These are phyloP conservation scores for Penicillium desertorum DNA, from an alignment of 495 filamentous ascomycete genomes.

Conservation along the genomic window DNA sequence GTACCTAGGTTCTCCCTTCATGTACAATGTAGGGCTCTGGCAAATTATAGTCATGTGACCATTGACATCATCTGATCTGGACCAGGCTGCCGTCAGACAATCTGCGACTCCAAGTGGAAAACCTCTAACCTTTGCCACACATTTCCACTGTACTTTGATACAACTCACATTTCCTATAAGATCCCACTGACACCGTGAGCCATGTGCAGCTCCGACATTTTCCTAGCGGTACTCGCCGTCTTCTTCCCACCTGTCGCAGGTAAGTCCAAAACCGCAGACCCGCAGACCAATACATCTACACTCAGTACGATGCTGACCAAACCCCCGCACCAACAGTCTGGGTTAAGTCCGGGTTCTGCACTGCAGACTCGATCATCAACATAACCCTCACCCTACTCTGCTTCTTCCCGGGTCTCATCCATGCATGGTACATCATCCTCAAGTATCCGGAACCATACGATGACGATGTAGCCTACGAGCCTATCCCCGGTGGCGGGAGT, in stretches of 20 bases:
- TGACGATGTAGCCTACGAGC: constrained; percentile 61
- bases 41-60: constrained; percentile 1
- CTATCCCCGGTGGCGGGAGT: constrained; percentile 54
- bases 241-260: constrained; percentile 93
- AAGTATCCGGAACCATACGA: constrained; percentile 72
- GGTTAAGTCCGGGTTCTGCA: constrained; percentile 94
- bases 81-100: constrained; percentile 7
- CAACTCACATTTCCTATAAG: constrained; percentile 6
- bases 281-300: constrained; percentile 1
- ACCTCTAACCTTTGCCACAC: not conserved
- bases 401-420: constrained; percentile 86
- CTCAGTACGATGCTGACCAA: constrained; percentile 10
- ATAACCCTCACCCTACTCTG: constrained; percentile 87
- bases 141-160: not conserved
- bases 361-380: constrained; percentile 92
- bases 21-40: not conserved
- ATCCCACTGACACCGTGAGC: constrained; percentile 12
- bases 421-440: constrained; percentile 98
- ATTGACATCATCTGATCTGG: constrained; percentile 14
- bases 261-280: constrained; percentile 47
- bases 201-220: constrained; percentile 79
- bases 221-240: constrained; percentile 83
- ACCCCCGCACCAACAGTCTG: constrained; percentile 59
- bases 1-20: too few relatives aligned
- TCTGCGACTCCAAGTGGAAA: constrained; percentile 2